Conservation (phyloP, 306 rosid species). For the Cicer chorassanicum region DNA sequence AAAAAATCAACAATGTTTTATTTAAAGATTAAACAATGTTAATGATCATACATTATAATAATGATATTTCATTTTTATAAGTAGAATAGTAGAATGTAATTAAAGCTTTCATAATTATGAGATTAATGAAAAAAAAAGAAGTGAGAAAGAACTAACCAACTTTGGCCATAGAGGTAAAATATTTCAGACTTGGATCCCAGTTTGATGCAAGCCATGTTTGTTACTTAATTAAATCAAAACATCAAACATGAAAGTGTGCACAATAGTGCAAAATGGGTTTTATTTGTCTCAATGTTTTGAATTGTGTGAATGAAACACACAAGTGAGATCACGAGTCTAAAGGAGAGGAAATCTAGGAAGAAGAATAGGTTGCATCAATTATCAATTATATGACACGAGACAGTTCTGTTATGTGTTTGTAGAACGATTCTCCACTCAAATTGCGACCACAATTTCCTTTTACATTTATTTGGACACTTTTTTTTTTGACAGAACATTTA, state of each 20-base stretch:
- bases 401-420: conserved; percentile 49
- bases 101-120: background rate
- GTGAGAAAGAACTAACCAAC: conserved; percentile 57
- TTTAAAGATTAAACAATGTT: conserved; percentile 24
- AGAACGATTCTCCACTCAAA: conserved; percentile 38
- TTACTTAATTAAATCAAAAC: conserved; percentile 23
- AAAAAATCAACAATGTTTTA: conserved; percentile 22
- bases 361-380: conserved; percentile 58
- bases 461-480: too few relatives aligned
- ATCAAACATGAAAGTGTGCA: conserved; percentile 10
- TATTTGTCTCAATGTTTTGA: conserved; percentile 38
- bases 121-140: background rate
- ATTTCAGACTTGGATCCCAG: conserved; percentile 83
- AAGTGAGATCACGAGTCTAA: conserved; percentile 65
- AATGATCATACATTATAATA: conserved; percentile 19
- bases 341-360: conserved; percentile 67
- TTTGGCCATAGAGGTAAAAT: conserved; percentile 65
- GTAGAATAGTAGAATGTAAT: background rate
- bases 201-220: conserved; percentile 70
- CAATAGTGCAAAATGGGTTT: background rate
- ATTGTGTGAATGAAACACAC: conserved; percentile 34
- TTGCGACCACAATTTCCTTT: conserved; percentile 13
- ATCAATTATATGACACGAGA: conserved; percentile 35
- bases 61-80: background rate
- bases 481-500: too few relatives aligned